phyloP scores from a whole-genome alignment of 768 basidiomycete genomes.

The Lyophyllum atratum region DNA sequence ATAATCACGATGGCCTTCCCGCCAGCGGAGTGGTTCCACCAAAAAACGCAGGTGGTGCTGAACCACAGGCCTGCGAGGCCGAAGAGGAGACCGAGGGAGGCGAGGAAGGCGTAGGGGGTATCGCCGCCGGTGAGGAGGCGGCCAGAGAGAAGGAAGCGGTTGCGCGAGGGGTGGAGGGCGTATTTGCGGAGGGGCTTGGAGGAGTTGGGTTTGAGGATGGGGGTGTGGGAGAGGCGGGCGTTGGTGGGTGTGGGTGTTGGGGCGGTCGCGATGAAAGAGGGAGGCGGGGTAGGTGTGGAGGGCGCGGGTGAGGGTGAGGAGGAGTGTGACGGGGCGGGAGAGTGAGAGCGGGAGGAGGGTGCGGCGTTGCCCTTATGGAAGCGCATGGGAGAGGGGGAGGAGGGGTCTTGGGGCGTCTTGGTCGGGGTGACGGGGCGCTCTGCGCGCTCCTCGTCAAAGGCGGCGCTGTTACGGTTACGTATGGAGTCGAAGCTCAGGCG shows the following conservation, averaged over 20 bases:
- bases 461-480: slow-evolving; percentile 20
- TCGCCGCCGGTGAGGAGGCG: slow-evolving; percentile 84
- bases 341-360: slow-evolving; percentile 34
- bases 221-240: slow-evolving; percentile 39
- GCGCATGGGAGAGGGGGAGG: slow-evolving; percentile 27
- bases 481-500: slow-evolving; percentile 56
- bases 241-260: slow-evolving; percentile 8
- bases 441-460: slow-evolving; percentile 15
- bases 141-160: slow-evolving; percentile 75
- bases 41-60: slow-evolving; percentile 84
- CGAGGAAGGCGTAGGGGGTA: slow-evolving; percentile 78
- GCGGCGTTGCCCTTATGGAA: slow-evolving; percentile 18
- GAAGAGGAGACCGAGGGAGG: slow-evolving; percentile 60
- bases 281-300: slow-evolving; percentile 8
- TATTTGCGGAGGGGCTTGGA: slow-evolving; percentile 54
- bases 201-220: slow-evolving; percentile 36
- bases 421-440: slow-evolving; percentile 4
- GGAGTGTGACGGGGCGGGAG: slow-evolving; percentile 18
- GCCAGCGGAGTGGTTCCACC: slow-evolving; percentile 69
- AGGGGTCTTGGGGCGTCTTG: slow-evolving; percentile 21
- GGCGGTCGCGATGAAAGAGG: slow-evolving; percentile 21
- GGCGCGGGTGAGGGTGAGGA: slow-evolving; percentile 16
- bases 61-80: slow-evolving; percentile 82
- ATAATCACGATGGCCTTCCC: slow-evolving; percentile 49
- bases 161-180: slow-evolving; percentile 68